Conservation (phyloP, 2,329 filamentous ascomycete species). For the Trichoderma breve region DNA sequence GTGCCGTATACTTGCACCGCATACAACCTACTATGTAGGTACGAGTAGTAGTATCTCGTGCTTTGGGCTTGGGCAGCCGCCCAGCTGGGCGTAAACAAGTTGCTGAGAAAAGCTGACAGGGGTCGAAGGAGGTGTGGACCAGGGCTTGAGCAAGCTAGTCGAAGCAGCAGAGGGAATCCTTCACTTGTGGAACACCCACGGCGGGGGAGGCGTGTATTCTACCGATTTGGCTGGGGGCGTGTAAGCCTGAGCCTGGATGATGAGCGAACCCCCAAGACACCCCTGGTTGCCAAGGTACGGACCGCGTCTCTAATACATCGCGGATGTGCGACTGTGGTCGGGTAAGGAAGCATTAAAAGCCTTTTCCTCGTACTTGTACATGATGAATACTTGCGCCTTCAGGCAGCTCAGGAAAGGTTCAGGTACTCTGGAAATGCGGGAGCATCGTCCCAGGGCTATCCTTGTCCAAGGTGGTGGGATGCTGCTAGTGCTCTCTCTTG, state of each 20-base stretch:
- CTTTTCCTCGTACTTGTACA: background rate
- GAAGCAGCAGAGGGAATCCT: background rate
- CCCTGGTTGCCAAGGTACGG: background rate
- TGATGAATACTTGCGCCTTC: background rate
- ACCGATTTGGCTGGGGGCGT: background rate
- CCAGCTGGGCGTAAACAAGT: background rate
- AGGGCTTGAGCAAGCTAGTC: background rate
- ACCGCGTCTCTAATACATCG: background rate
- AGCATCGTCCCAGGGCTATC: background rate
- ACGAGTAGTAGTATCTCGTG: background rate
- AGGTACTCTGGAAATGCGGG: background rate
- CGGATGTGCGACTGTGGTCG: background rate
- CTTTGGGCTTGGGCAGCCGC: background rate
- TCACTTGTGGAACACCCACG: background rate
- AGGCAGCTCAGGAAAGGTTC: background rate
- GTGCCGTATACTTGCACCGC: background rate
- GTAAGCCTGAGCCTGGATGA: background rate
- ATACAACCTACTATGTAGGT: background rate
- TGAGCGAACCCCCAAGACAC: background rate
- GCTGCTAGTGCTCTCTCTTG: background rate
- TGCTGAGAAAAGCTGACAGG: background rate
- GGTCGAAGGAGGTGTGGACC: background rate
- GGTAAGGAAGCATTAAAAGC: no score
- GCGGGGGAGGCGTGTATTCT: background rate
- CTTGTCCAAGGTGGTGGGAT: background rate